These are phyloP conservation scores for Cetradonia linearis DNA, from an alignment of 495 filamentous ascomycete species.

Conservation along the genomic window DNA sequence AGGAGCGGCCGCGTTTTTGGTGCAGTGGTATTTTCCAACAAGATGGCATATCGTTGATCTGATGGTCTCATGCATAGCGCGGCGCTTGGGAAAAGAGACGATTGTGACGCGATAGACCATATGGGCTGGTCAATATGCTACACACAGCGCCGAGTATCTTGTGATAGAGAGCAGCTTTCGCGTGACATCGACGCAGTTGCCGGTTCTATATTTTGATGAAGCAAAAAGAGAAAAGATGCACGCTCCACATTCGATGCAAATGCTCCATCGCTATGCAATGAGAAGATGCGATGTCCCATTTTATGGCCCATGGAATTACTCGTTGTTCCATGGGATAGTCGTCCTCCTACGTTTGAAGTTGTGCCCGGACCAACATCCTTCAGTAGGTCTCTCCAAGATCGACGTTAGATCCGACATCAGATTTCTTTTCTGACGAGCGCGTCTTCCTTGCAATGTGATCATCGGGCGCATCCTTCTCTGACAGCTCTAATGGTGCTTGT, in stretches of 20 bases:
- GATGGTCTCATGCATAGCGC: slow-evolving; percentile 11
- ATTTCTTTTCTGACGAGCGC: not conserved
- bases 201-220: not conserved
- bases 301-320: not conserved
- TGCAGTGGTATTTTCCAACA: too few relatives aligned
- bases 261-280: slow-evolving; percentile 6
- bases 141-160: not conserved
- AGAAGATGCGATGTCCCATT: not conserved
- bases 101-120: too few relatives aligned
- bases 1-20: too few relatives aligned
- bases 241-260: not conserved
- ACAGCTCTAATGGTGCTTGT: not conserved
- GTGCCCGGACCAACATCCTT: not conserved
- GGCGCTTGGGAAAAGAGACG: not conserved
- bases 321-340: not conserved
- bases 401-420: not conserved
- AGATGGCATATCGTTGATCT: not conserved
- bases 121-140: not conserved
- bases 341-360: not conserved
- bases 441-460: not conserved
- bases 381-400: slow-evolving; percentile 4
- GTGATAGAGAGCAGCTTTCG: not conserved
- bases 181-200: not conserved
- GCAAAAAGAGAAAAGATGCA: not conserved
- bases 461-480: not conserved